phyloP scores from a whole-genome alignment of 2,329 filamentous ascomycete genomes.

The Neopestalotiopsis sp. region DNA sequence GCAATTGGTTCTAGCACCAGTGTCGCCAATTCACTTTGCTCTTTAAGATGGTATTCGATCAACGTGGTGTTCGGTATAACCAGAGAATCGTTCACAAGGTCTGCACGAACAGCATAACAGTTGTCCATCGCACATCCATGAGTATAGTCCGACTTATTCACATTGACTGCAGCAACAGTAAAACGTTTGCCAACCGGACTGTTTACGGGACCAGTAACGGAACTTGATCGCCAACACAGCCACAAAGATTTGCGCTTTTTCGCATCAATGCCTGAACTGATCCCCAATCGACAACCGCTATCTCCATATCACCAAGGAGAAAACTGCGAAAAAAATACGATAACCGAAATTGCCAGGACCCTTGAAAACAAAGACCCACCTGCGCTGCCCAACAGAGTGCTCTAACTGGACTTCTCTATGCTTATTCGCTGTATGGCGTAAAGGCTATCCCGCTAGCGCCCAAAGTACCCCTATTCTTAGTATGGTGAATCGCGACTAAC shows the following conservation, averaged over 20 bases:
- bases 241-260: background rate
- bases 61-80: no score
- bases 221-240: background rate
- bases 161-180: background rate
- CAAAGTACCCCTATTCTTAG: constrained; percentile 1
- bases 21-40: no score
- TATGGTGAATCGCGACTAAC: background rate
- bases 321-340: background rate
- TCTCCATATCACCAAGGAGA: background rate
- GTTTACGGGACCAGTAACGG: background rate
- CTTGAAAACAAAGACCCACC: background rate
- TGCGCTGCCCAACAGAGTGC: background rate
- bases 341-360: background rate
- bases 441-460: background rate
- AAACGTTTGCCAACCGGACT: background rate
- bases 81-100: no score
- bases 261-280: background rate
- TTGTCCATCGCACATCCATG: background rate
- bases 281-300: background rate
- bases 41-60: no score
- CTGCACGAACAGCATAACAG: no score
- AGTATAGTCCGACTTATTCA: background rate
- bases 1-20: no score
- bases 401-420: background rate
- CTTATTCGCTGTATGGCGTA: background rate